A percentile compares a stretch with the other conserved stretches of the same genome.
phyloP scores from a whole-genome alignment of 371 early-diverging fungal species.

The Apophysomyces trapeziformis region DNA sequence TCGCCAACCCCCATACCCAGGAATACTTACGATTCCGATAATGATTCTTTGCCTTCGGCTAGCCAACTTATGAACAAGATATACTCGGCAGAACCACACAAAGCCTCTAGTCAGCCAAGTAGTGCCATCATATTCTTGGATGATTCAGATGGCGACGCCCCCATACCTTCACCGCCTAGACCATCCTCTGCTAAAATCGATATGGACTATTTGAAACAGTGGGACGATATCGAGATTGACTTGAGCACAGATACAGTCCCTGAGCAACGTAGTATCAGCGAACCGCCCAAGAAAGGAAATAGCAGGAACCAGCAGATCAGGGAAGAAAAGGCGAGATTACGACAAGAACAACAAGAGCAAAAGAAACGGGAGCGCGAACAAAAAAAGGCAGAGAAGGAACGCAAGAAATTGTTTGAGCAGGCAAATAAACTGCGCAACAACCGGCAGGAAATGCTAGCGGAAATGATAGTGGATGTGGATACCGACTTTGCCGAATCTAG shows the following conservation, averaged over 20 bases:
- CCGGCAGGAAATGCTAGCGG: slow-evolving; percentile 47
- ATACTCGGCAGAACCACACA: neutral
- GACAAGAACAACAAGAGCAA: slow-evolving; percentile 24
- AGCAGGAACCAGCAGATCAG: slow-evolving; percentile 23
- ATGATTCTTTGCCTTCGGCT: slow-evolving; percentile 22
- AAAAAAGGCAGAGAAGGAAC: slow-evolving; percentile 51
- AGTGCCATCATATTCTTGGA: neutral
- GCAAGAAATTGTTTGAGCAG: slow-evolving; percentile 33
- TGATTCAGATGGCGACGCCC: neutral
- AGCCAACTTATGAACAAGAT: slow-evolving; percentile 18
- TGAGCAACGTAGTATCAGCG: neutral
- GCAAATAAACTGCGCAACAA: slow-evolving; percentile 42
- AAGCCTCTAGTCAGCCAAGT: neutral
- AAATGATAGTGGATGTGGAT: slow-evolving; percentile 62
- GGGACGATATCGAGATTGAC: neutral
- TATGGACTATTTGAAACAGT: slow-evolving; percentile 4
- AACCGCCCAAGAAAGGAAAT: slow-evolving; percentile 20
- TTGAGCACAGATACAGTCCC: neutral
- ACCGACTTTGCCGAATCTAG: slow-evolving; percentile 24
- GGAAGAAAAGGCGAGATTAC: slow-evolving; percentile 17
- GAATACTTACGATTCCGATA: slow-evolving; percentile 12
- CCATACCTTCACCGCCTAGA: neutral
- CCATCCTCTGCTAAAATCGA: neutral
- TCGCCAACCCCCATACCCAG: neutral
- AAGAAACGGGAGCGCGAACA: slow-evolving; percentile 26